Conservation (phyloP, 345 rosid species). For the rapeseed (Brassica napus) region Da-Ae NC_063452.1:62205001-62205500, state of each 20-base stretch:
- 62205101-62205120: not conserved
- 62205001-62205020: not conserved
- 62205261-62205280: not conserved
- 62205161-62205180: not conserved
- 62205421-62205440: not conserved
- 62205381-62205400: not conserved
- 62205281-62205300: constrained; percentile 32
- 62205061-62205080: not conserved
- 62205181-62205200: constrained; percentile 1
- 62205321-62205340: constrained; percentile 20
- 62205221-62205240: constrained; percentile 10
- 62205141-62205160: not conserved
- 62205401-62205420: constrained; percentile 19
- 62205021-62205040: not conserved
- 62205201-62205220: not conserved
- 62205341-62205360: constrained; percentile 14
- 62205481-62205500: not conserved
- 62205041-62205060: not conserved
- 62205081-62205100: not conserved
- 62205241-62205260: not conserved
- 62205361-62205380: constrained; percentile 27
- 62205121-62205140: not conserved
- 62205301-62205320: constrained; percentile 22
- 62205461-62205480: not conserved
- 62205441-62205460: not conserved